Conservation (phyloP, 1,284 basidiomycete genomes). For the Puccinia brachypodii region DNA sequence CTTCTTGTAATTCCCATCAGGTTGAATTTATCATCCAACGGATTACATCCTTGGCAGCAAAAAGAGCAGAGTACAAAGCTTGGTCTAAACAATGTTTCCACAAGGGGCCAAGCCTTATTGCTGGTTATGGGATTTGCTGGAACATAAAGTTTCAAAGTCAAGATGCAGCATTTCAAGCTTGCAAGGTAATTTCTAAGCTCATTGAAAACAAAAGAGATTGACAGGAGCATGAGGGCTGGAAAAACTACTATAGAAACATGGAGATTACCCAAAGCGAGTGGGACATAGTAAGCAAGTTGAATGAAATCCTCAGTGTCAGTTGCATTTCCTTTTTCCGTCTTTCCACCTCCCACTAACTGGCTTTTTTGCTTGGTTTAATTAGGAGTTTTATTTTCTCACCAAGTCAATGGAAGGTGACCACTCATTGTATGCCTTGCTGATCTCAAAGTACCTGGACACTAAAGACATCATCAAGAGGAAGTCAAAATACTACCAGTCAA, state of each 20-base stretch:
- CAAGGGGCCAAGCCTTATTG: not conserved
- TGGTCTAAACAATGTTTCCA: not conserved
- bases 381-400: slow-evolving; percentile 1
- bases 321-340: not conserved
- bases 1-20: not conserved
- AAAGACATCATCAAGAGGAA: not conserved
- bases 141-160: slow-evolving; percentile 20
- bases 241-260: not conserved
- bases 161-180: not conserved
- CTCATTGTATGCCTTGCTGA: not conserved
- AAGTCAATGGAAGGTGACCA: not conserved
- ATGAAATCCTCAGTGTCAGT: not conserved
- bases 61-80: not conserved
- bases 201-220: too few relatives aligned
- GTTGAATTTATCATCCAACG: slow-evolving; percentile 5
- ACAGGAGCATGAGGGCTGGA: not conserved
- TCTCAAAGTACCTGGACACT: not conserved
- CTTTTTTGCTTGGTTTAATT: too few relatives aligned
- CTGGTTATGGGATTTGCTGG: slow-evolving; percentile 9
- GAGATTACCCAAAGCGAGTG: not conserved
- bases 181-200: not conserved
- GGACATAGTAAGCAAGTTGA: not conserved
- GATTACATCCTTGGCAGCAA: not conserved
- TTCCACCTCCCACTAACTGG: not conserved
- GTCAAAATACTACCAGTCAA: not conserved